A percentile compares a stretch with the other conserved stretches of the same genome.
Conservation (phyloP, 169 alveolate species). For the Eimeria brunetti region DNA sequence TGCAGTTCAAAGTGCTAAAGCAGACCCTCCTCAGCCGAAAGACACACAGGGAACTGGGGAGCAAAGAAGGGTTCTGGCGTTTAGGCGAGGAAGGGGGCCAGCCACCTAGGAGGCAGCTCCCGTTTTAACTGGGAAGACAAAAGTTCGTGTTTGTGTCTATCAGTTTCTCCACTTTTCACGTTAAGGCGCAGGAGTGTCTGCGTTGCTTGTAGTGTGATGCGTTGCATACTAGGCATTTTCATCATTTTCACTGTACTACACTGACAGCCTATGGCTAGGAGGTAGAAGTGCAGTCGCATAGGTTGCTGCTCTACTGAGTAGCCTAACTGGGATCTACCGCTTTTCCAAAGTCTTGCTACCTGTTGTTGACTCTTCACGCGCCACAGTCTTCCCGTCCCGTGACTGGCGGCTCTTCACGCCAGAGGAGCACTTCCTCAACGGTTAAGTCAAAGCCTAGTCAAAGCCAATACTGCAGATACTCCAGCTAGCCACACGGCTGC, state of each 20-base stretch:
- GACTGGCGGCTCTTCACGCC: not conserved
- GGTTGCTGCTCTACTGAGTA: not conserved
- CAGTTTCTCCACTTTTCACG: not conserved
- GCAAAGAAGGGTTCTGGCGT: not conserved
- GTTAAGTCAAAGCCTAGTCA: not conserved
- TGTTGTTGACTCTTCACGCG: not conserved
- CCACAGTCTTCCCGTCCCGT: not conserved
- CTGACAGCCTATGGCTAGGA: not conserved
- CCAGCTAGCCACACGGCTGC: not conserved
- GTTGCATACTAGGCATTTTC: not conserved
- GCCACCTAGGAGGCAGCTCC: not conserved
- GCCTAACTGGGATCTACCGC: not conserved
- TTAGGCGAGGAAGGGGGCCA: not conserved
- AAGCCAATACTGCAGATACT: not conserved
- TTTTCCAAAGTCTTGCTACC: not conserved
- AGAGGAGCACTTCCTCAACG: conserved; percentile 25
- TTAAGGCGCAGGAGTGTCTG: not conserved
- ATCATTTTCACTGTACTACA: not conserved
- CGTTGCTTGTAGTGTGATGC: not conserved
- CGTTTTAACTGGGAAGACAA: not conserved
- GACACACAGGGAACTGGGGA: not conserved
- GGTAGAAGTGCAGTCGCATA: not conserved
- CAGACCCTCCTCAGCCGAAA: not conserved
- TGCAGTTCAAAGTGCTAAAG: not conserved
- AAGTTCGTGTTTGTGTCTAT: not conserved